Conservation (phyloP, 768 basidiomycete species). For the Suillus spraguei region DNA sequence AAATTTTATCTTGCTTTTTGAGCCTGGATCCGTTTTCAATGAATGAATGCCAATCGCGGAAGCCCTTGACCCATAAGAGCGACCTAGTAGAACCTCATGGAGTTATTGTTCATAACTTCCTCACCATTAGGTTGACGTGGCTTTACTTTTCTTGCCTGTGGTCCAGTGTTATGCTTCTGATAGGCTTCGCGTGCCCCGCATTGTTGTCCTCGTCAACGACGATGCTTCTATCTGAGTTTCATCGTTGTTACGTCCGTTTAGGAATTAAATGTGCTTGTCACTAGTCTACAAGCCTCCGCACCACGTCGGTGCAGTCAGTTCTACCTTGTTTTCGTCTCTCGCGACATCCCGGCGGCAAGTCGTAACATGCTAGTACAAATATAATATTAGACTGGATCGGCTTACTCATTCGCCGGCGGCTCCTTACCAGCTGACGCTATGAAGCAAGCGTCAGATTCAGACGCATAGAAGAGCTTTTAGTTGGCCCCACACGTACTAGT, state of each 20-base stretch:
- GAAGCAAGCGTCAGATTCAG: background rate
- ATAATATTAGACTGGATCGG: background rate
- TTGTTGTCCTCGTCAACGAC: background rate
- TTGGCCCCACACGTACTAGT: background rate
- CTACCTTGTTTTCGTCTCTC: background rate
- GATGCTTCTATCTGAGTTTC: background rate
- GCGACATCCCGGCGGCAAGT: slow-evolving; percentile 7
- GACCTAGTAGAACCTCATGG: background rate
- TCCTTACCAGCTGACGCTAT: background rate
- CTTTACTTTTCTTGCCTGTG: background rate
- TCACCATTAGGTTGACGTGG: background rate
- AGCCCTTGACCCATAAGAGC: background rate
- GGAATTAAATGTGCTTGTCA: background rate
- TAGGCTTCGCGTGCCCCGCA: background rate
- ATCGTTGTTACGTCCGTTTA: too few relatives aligned
- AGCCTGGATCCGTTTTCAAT: background rate
- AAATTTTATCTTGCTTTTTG: background rate
- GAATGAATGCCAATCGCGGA: slow-evolving; percentile 1
- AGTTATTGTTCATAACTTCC: background rate
- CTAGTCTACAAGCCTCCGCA: too few relatives aligned
- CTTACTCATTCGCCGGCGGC: slow-evolving; percentile 1
- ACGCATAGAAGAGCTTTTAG: background rate
- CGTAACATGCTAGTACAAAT: background rate
- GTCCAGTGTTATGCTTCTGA: background rate
- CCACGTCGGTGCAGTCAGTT: background rate